Evolutionary conservation across 2,329 filamentous ascomycete species (phyloP), one percentile per base, ranked within the genome.

Genomic region (Fusarium subglutinans): DNA sequence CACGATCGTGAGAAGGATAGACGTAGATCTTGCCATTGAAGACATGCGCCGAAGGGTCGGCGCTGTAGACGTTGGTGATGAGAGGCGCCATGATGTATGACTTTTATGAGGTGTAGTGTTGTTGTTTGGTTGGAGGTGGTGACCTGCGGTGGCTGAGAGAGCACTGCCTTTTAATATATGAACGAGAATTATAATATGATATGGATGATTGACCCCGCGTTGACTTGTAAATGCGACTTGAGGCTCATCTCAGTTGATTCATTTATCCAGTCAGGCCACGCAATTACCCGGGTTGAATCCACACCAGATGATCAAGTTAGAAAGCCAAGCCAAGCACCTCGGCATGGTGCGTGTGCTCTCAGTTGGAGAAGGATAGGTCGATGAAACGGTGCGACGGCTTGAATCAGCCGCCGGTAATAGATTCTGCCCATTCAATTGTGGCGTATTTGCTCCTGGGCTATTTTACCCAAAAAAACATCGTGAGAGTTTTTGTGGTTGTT

Each of bases 1-100:
- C 91, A 75, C 92, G 89, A 82, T 95, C 93, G 83, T 95, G 93
- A 28, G 92, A 95, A 26, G 93, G 93, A 84, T 95, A 95, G 83
- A 95, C 89, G 85, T 94, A 95, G 69, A 95, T 83, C 74, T 88
- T 91, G 81, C 87, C 88, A 72, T 94, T 90, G 85, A 95, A 95
- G 79, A 93, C 92, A 82, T 95, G 93, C 18, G 93, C 93, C 12
- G 92, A 94, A 22, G 93, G 93, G 82, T 95, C 93, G 26, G 93
- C 93, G 18, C 92, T 95, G 87, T 92, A 95, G 79, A 94, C 85
- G 82, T 93, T 88, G n/a, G 87, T 91, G 78, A 95, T 91, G 70
- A 95, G 87, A 51, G 92, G 92, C 45, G 84, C 79, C 86, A 87
- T 77, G 40, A 26, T 75, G 54, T 28, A 48, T 54, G 26, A 59